Evolutionary conservation across 1,139 yeast species (phyloP).

Genomic region (Diutina siamensis): DNA sequence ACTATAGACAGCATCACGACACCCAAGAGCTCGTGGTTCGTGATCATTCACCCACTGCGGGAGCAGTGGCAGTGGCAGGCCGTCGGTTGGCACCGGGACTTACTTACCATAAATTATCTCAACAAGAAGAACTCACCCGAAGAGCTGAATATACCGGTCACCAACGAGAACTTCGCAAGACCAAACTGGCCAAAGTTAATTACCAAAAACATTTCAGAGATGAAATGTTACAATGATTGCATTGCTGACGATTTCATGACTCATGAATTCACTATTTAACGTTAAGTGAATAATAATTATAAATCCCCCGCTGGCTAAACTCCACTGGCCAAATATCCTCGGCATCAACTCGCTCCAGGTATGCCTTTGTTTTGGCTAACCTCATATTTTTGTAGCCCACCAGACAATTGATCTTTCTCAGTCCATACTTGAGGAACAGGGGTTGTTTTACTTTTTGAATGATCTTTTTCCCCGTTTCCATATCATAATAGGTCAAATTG

Average conservation of each 20-base stretch:
- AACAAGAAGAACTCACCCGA: background rate
- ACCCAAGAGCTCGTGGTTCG: slow-evolving; percentile 20
- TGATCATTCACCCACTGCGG: slow-evolving; percentile 31
- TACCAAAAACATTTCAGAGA: slow-evolving; percentile 6
- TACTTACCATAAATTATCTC: background rate
- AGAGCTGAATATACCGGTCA: background rate
- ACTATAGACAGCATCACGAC: slow-evolving; percentile 2
- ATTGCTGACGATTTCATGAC: no score
- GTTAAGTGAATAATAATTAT: slow-evolving; percentile 52
- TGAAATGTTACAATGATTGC: background rate
- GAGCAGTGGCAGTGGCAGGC: background rate
- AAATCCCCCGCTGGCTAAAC: slow-evolving; percentile 56
- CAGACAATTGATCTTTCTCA: slow-evolving; percentile 49
- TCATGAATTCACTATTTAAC: slow-evolving; percentile 15
- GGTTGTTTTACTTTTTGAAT: slow-evolving; percentile 47
- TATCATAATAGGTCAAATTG: slow-evolving; percentile 44
- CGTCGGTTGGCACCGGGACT: slow-evolving; percentile 1
- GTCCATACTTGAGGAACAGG: slow-evolving; percentile 48
- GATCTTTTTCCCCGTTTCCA: slow-evolving; percentile 55
- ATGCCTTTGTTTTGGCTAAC: slow-evolving; percentile 21
- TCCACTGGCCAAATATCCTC: slow-evolving; percentile 57
- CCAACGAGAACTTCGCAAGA: background rate
- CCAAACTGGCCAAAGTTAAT: slow-evolving; percentile 1
- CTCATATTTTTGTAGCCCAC: slow-evolving; percentile 37
- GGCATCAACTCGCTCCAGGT: slow-evolving; percentile 17